phyloP scores from a whole-genome alignment of 192 early-diverging fungal species.

The Mortierella hygrophila region DNA sequence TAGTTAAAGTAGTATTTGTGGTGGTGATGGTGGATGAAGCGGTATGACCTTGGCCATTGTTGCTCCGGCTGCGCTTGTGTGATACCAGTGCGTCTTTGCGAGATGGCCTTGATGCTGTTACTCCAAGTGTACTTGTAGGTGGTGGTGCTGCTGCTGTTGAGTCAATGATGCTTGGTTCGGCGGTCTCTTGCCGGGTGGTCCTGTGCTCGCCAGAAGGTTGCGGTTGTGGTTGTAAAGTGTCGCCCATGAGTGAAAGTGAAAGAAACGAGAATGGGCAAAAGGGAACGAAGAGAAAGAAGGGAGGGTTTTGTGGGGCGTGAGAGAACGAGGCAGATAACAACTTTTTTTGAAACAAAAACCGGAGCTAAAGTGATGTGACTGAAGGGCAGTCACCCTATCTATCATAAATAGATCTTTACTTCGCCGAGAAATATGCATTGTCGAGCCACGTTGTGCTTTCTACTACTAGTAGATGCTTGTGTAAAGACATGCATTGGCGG shows the following conservation, averaged over 20 bases:
- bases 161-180: neutral
- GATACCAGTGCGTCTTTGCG: neutral
- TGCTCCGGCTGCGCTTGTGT: neutral
- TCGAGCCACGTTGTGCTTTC: too few relatives aligned
- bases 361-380: too few relatives aligned
- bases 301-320: too few relatives aligned
- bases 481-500: too few relatives aligned
- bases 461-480: too few relatives aligned
- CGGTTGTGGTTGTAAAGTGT: neutral
- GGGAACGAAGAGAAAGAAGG: neutral
- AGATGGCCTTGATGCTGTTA: neutral
- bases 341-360: too few relatives aligned
- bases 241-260: neutral
- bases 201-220: neutral
- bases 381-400: too few relatives aligned
- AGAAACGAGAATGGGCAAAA: neutral
- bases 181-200: neutral
- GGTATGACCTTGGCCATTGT: neutral
- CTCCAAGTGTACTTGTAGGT: neutral
- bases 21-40: neutral
- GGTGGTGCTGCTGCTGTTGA: neutral
- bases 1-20: neutral
- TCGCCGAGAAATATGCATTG: too few relatives aligned
- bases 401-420: too few relatives aligned
- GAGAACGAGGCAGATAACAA: too few relatives aligned